Percentiles rank a stretch among this genome's conserved stretches.
phyloP scores from a whole-genome alignment of 2,329 filamentous ascomycete genomes.

The Ceratocystis diversiconidia region DNA sequence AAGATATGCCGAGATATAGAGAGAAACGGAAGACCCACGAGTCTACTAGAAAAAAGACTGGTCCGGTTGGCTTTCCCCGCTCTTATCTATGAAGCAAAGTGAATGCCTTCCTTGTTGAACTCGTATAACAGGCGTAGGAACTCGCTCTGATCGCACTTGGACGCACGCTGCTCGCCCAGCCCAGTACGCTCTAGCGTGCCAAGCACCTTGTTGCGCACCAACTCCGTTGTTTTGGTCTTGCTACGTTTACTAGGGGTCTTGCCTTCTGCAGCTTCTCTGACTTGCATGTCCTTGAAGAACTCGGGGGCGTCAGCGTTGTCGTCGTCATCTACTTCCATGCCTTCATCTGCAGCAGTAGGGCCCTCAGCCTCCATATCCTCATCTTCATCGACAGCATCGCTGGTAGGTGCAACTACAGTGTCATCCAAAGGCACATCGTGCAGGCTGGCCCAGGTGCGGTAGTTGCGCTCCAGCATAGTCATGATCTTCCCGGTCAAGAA shows the following conservation, averaged over 20 bases:
- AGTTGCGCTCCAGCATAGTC: constrained; percentile 72
- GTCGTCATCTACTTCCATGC: constrained; percentile 35
- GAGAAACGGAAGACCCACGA: neutral
- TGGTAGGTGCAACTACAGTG: constrained; percentile 26
- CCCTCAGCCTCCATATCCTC: constrained; percentile 20
- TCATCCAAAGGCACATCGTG: constrained; percentile 71
- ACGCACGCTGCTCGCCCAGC: constrained; percentile 64
- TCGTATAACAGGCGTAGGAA: constrained; percentile 68
- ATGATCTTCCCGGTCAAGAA: constrained; percentile 73
- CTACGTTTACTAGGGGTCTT: constrained; percentile 57
- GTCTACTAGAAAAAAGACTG: neutral
- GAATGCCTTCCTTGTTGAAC: constrained; percentile 85
- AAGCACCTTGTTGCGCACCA: constrained; percentile 77
- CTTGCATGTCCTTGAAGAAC: constrained; percentile 60
- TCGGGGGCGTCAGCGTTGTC: constrained; percentile 59
- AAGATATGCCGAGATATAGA: neutral
- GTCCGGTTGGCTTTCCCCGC: neutral
- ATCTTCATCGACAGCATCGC: constrained; percentile 27
- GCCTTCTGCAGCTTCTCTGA: constrained; percentile 23
- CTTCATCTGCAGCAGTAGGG: constrained; percentile 23
- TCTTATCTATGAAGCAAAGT: constrained; percentile 44
- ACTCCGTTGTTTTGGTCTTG: constrained; percentile 63
- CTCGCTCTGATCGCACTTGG: constrained; percentile 84
- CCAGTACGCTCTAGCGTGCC: constrained; percentile 72
- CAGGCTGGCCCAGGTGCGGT: constrained; percentile 77